These are phyloP conservation scores for Venturia asperata DNA, from an alignment of 2,329 filamentous ascomycete genomes.

Conservation along the genomic window DNA sequence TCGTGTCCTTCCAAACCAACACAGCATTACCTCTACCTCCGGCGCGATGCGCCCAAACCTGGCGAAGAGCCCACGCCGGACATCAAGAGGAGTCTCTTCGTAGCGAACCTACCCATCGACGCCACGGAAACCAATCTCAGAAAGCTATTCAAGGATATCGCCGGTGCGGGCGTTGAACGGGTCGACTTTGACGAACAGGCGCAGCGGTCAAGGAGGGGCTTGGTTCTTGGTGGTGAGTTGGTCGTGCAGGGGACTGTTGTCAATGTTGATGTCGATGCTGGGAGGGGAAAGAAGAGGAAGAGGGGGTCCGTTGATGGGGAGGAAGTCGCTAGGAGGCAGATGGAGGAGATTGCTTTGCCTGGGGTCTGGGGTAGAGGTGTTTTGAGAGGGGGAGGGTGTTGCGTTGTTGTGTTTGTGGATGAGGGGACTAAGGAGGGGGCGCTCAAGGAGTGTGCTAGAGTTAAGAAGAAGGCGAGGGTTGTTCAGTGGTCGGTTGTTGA, in stretches of 20 bases:
- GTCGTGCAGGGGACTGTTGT: slow-evolving; percentile 24
- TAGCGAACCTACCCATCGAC: slow-evolving; percentile 85
- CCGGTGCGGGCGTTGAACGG: slow-evolving; percentile 68
- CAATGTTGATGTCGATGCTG: slow-evolving; percentile 32
- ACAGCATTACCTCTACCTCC: slow-evolving; percentile 80
- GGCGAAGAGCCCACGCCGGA: slow-evolving; percentile 52
- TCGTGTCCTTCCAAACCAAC: slow-evolving; percentile 52
- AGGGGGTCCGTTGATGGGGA: slow-evolving; percentile 36
- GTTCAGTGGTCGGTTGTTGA: slow-evolving; percentile 59
- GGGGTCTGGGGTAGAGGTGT: slow-evolving; percentile 65
- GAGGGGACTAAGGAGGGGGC: slow-evolving; percentile 67
- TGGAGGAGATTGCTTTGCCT: slow-evolving; percentile 54
- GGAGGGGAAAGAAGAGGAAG: slow-evolving; percentile 50
- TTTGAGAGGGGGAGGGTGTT: slow-evolving; percentile 67
- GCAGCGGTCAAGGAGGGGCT: slow-evolving; percentile 35
- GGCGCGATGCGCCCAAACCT: slow-evolving; percentile 72
- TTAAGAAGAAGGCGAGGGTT: slow-evolving; percentile 49
- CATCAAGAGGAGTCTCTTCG: slow-evolving; percentile 73
- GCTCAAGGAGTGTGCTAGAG: slow-evolving; percentile 65
- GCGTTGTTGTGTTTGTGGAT: slow-evolving; percentile 78
- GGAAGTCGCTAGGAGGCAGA: slow-evolving; percentile 35
- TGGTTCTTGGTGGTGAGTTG: slow-evolving; percentile 19
- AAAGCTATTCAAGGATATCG: slow-evolving; percentile 67
- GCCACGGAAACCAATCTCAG: slow-evolving; percentile 72
- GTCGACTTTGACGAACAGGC: slow-evolving; percentile 64